Conservation (phyloP, 192 early-diverging fungal genomes). For the Umbelopsis ramanniana region DNA sequence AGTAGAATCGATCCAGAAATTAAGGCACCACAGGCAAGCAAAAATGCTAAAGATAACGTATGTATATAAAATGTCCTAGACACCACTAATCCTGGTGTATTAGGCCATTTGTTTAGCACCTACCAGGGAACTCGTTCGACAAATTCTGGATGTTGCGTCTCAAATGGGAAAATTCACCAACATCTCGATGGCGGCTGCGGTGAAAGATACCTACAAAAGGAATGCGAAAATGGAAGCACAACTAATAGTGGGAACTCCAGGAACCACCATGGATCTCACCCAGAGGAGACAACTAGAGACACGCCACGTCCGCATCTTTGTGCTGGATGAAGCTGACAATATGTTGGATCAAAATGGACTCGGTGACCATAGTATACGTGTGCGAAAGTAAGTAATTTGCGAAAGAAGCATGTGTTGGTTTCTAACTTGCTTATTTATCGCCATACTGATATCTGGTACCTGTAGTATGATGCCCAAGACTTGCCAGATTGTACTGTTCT, state of each 20-base stretch:
- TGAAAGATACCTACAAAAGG: constrained; percentile 68
- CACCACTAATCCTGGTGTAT: no score
- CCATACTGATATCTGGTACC: neutral
- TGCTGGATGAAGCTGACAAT: constrained; percentile 97
- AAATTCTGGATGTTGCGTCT: constrained; percentile 90
- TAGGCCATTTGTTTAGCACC: constrained; percentile 86
- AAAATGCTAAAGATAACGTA: no score
- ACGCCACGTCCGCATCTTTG: constrained; percentile 75
- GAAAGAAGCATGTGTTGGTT: no score
- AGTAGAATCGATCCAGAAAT: constrained; percentile 77
- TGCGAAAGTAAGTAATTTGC: constrained; percentile 67
- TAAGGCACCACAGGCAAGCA: constrained; percentile 61
- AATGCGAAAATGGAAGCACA: constrained; percentile 73
- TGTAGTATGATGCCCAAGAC: constrained; percentile 66
- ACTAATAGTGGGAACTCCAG: constrained; percentile 93
- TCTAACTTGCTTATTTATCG: no score
- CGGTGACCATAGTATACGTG: constrained; percentile 83
- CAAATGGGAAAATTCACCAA: constrained; percentile 92
- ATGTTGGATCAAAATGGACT: constrained; percentile 91
- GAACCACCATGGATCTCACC: constrained; percentile 82
- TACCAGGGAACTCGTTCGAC: constrained; percentile 91
- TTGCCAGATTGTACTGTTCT: constrained; percentile 92
- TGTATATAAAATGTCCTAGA: no score
- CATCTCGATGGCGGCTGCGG: constrained; percentile 74
- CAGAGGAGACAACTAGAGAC: constrained; percentile 65